Base-by-base conservation (phyloP, 2,329 filamentous ascomycete genomes). In the Apiospora sp. region DNA sequence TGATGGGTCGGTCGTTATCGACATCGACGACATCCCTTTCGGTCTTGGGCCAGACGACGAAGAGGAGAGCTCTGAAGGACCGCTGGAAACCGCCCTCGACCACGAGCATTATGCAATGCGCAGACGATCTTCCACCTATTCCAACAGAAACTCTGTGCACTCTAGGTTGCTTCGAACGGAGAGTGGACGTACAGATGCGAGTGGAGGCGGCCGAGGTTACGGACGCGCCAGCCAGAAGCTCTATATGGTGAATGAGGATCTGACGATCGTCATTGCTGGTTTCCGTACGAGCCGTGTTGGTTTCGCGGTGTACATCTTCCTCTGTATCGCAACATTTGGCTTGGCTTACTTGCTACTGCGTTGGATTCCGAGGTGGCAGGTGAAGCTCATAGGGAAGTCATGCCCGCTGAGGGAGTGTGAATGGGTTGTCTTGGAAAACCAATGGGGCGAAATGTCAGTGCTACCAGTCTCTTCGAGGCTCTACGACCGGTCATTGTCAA, bases 351-450 rank as follows among this genome's bases (percentile, higher is more conserved):
- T 99, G 19, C 78, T 98, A 6, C 89, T 98, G 72, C 90, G 95
- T 74, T 99, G 96, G 96, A 82, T 98, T 71, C 97, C 96, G 6
- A 89, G 91, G 73, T 97, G 94, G 94, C 91, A 94, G 77, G 92
- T 98, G 69, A 88, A 88, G 68, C 81, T 98, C 58, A 86, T 94
- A 54, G 96, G 96, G 41, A 88, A 86, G 71, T 84, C 91, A 6
- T 90, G 89, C 22, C 86, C 93, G 2, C 85, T 99, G 43, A 87
- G 88, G 71, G 90, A 93, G 71, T 96, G 94, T 78, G 88, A 93
- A 73, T 99, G 97, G 96, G 92, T 98, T 61, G 95, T 97, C 41
- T 90, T 98, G 75, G 96, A 98, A 88, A 98, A 99, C 79, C 95
- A 98, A 87, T 98, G 96, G 96, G 93, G 93, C 69, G 96, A 98